Evolutionary conservation across 148 eudicot species (phyloP), one percentile per base, ranked within the genome.

Genomic region (Nepenthes mirabilis): DNA sequence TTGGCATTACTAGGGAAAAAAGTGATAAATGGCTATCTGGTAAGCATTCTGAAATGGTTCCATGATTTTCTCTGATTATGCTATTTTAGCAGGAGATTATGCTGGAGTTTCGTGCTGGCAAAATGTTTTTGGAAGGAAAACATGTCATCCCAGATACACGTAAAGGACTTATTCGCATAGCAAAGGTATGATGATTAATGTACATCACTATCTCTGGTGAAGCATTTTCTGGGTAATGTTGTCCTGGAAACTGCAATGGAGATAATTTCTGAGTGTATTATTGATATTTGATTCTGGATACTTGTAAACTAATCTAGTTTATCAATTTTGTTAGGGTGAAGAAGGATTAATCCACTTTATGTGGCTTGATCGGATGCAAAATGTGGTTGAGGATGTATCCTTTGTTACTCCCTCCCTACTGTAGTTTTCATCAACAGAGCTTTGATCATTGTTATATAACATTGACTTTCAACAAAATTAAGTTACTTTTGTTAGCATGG

Each of bases 51-150:
- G 23, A 23, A 0, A 49, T 49, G 52, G 6, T 12, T 10, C 11
- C 13, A 5, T 49, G 52, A n/a, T 49, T 6, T 49, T 49, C 0
- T 49, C 14, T 49, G 52, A 49, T 49, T 49, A n/a, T 11, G 6
- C 52, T 0, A 10, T n/a, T 49, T 53, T 55, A 11, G 40, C 83
- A 93, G 88, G 89, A 82, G 48, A 63, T 72, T 34, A 63, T 86
- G 71, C 47, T 93, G 78, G 91, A 86, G 71, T 88, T 93, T 63
- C 91, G 96, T 59, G 99, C 99, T 60, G 99, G 99, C 64, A 93
- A 89, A 82, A 88, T 93, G 99, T 43, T 51, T 59, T 58, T 88
- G 52, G 90, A 93, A 62, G 99, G 99, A 50, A 86, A 79, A 67
- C 85, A 75, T 47, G 99, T 88, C 43, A 61, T 85, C 62, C 89